Evolutionary conservation across 805 yeast species (phyloP).

Genomic region (Tanozyma kutaoensis): DNA sequence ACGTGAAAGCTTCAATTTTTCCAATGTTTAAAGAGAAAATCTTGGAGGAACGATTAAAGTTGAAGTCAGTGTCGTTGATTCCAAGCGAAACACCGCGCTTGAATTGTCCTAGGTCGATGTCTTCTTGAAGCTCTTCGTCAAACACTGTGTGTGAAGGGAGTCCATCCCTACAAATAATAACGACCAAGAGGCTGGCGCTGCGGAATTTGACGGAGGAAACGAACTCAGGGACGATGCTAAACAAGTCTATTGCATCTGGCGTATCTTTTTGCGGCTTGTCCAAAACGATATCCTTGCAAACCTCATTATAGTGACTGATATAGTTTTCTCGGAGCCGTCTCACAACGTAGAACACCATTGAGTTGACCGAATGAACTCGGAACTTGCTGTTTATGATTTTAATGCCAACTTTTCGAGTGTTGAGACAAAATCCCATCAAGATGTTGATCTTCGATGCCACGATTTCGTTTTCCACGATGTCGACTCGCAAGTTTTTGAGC

Average conservation of each 20-base stretch:
- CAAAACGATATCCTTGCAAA: conserved; percentile 6
- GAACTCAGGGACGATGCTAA: conserved; percentile 15
- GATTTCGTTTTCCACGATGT: conserved; percentile 18
- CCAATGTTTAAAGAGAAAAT: conserved; percentile 8
- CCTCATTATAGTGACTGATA: conserved; percentile 11
- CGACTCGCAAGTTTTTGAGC: conserved; percentile 15
- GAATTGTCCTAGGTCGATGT: conserved; percentile 21
- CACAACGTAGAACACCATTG: conserved; percentile 21
- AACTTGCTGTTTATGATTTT: conserved; percentile 13
- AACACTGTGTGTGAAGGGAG: conserved; percentile 18
- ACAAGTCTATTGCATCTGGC: conserved; percentile 10
- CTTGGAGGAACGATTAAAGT: conserved; percentile 11
- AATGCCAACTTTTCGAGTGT: conserved; percentile 9
- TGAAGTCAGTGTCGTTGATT: conserved; percentile 9
- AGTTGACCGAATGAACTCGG: conserved; percentile 20
- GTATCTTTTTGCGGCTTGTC: neutral
- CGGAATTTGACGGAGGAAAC: conserved; percentile 13
- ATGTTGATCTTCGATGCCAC: conserved; percentile 14
- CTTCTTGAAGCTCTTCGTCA: conserved; percentile 10
- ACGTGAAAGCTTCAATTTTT: conserved; percentile 17
- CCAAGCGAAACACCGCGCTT: conserved; percentile 23
- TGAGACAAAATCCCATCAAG: conserved; percentile 13
- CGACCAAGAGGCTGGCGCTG: conserved; percentile 15
- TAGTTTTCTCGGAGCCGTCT: conserved; percentile 16
- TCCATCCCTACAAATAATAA: conserved; percentile 26